A percentile compares a stretch with the other conserved stretches of the same genome.
Conservation (phyloP, 2,329 filamentous ascomycete genomes). For the Orbilia quercus region DNA sequence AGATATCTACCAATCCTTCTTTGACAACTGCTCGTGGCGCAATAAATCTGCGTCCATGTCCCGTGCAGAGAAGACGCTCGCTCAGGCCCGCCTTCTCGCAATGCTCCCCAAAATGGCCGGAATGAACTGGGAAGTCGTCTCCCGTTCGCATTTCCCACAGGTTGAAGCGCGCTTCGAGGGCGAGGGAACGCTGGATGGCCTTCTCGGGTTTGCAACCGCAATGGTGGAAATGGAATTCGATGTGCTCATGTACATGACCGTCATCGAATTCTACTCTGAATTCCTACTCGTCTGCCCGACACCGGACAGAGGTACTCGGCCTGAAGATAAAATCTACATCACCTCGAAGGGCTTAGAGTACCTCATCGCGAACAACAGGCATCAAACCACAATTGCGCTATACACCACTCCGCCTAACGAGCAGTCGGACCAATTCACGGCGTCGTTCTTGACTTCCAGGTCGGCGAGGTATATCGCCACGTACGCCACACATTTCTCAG, state of each 20-base stretch:
- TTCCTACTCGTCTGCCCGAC: conserved; percentile 47
- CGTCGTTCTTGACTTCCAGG: conserved; percentile 44
- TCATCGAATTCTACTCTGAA: conserved; percentile 53
- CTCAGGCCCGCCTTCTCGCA: conserved; percentile 43
- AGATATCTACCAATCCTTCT: conserved; percentile 53
- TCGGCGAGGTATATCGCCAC: conserved; percentile 53
- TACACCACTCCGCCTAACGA: conserved; percentile 47
- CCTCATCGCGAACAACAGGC: conserved; percentile 48
- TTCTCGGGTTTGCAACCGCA: conserved; percentile 50
- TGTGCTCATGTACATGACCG: conserved; percentile 54
- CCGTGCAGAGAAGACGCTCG: conserved; percentile 46
- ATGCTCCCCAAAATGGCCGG: conserved; percentile 54
- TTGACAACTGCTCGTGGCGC: conserved; percentile 53
- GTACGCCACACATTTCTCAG: conserved; percentile 43
- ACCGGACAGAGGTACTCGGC: conserved; percentile 17
- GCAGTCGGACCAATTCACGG: conserved; percentile 51
- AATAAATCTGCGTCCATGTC: conserved; percentile 54
- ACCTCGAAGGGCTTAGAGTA: conserved; percentile 53
- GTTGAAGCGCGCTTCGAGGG: conserved; percentile 49
- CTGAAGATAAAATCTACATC: conserved; percentile 34
- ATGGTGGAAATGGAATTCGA: conserved; percentile 56
- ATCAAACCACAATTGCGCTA: conserved; percentile 44
- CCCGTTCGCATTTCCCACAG: conserved; percentile 54
- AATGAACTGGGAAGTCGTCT: conserved; percentile 51
- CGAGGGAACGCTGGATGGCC: conserved; percentile 48